These are phyloP conservation scores for Cercospora sojina DNA, from an alignment of 2,329 filamentous ascomycete species.

Conservation along the genomic window DNA sequence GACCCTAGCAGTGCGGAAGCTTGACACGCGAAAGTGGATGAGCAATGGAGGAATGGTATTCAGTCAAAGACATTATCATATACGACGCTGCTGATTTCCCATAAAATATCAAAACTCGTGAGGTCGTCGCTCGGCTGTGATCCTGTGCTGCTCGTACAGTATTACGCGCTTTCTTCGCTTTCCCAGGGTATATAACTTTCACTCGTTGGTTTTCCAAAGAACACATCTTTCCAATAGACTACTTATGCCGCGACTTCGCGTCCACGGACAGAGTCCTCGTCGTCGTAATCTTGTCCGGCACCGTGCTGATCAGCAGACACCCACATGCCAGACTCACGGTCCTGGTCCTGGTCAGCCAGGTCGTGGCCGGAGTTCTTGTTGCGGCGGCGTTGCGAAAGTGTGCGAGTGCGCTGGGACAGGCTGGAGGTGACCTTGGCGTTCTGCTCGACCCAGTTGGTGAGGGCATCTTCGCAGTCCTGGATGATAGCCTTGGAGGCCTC, in stretches of 20 bases:
- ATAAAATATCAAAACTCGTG: slow-evolving; percentile 21
- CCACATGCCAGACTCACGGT: slow-evolving; percentile 75
- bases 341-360: slow-evolving; percentile 74
- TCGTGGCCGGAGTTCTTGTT: slow-evolving; percentile 73
- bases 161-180: slow-evolving; percentile 24
- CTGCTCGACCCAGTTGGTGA: slow-evolving; percentile 94
- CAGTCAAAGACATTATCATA: slow-evolving; percentile 25
- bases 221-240: slow-evolving; percentile 5
- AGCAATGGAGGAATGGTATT: background rate
- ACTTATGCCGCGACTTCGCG: slow-evolving; percentile 40
- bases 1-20: background rate
- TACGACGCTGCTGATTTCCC: slow-evolving; percentile 16
- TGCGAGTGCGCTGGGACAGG: slow-evolving; percentile 83
- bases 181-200: slow-evolving; percentile 31
- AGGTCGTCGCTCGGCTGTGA: slow-evolving; percentile 27
- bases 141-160: slow-evolving; percentile 27
- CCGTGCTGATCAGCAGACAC: slow-evolving; percentile 70
- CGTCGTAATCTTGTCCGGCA: slow-evolving; percentile 58
- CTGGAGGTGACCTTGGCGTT: slow-evolving; percentile 86
- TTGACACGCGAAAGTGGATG: background rate
- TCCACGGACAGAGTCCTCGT: slow-evolving; percentile 54
- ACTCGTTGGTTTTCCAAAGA: slow-evolving; percentile 10
- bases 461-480: slow-evolving; percentile 94
- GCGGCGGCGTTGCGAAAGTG: slow-evolving; percentile 76
- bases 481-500: slow-evolving; percentile 98